Evolutionary conservation across 2,329 filamentous ascomycete species (phyloP).

Genomic region (Diplodia scrobiculata): DNA sequence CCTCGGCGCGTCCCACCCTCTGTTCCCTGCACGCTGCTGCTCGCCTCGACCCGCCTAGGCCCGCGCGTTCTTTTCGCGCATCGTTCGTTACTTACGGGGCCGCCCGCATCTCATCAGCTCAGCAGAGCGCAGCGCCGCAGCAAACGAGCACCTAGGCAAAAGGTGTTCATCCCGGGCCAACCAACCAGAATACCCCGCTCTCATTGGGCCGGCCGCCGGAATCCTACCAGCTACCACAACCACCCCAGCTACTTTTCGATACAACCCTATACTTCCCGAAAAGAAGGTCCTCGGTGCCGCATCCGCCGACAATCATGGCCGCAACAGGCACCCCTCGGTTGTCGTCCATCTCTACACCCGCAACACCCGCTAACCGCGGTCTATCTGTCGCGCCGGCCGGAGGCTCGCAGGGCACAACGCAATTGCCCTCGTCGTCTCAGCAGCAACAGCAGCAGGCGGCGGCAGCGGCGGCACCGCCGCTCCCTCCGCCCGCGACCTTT

Average conservation of each 20-base stretch:
- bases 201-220: neutral
- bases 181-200: neutral
- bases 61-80: constrained; percentile 1
- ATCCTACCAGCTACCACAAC: neutral
- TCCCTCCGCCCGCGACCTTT: constrained; percentile 78
- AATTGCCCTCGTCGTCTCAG: neutral
- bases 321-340: constrained; percentile 25
- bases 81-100: neutral
- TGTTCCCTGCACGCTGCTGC: neutral
- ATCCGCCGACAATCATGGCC: constrained; percentile 20
- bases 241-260: neutral
- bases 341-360: constrained; percentile 18
- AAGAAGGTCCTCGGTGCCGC: neutral
- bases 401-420: neutral
- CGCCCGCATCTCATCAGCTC: neutral
- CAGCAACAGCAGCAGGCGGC: constrained; percentile 6
- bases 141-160: neutral
- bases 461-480: constrained; percentile 51
- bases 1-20: constrained; percentile 7
- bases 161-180: neutral
- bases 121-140: neutral
- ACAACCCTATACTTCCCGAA: neutral
- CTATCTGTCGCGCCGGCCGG: constrained; percentile 9
- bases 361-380: constrained; percentile 15
- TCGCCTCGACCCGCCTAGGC: neutral